Evolutionary conservation across 768 basidiomycete species (phyloP).

Genomic region (Pisolithus albus): DNA sequence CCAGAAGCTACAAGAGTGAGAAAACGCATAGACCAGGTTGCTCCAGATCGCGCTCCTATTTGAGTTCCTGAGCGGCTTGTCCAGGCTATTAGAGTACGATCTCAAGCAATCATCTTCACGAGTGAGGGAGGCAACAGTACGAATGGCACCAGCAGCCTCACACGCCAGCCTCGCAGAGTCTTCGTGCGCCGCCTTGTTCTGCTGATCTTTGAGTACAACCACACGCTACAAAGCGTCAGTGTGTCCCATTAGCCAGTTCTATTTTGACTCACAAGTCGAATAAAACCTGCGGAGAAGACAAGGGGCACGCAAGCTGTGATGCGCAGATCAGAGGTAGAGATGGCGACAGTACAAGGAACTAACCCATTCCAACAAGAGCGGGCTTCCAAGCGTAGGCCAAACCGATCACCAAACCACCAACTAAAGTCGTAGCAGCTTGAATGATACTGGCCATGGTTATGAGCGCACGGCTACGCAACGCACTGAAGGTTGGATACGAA

Average conservation of each 20-base stretch:
- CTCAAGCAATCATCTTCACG: constrained; percentile 73
- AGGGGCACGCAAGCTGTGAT: constrained; percentile 60
- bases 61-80: constrained; percentile 59
- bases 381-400: constrained; percentile 72
- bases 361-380: constrained; percentile 76
- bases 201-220: constrained; percentile 81
- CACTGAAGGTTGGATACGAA: constrained; percentile 11
- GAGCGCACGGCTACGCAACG: neutral
- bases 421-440: constrained; percentile 62
- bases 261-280: constrained; percentile 56
- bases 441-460: constrained; percentile 51
- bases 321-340: neutral
- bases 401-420: constrained; percentile 70
- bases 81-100: constrained; percentile 62
- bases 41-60: constrained; percentile 59
- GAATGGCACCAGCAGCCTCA: constrained; percentile 84
- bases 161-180: constrained; percentile 82
- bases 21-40: constrained; percentile 61
- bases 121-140: constrained; percentile 85
- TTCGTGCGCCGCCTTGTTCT: constrained; percentile 75
- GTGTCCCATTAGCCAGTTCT: neutral
- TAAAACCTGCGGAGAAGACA: constrained; percentile 67
- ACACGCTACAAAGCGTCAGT: constrained; percentile 44
- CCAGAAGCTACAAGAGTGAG: constrained; percentile 70
- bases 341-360: constrained; percentile 11